Evolutionary conservation across 1,284 basidiomycete species (phyloP).

Genomic region (Sporisorium iseilematis-ciliati): DNA sequence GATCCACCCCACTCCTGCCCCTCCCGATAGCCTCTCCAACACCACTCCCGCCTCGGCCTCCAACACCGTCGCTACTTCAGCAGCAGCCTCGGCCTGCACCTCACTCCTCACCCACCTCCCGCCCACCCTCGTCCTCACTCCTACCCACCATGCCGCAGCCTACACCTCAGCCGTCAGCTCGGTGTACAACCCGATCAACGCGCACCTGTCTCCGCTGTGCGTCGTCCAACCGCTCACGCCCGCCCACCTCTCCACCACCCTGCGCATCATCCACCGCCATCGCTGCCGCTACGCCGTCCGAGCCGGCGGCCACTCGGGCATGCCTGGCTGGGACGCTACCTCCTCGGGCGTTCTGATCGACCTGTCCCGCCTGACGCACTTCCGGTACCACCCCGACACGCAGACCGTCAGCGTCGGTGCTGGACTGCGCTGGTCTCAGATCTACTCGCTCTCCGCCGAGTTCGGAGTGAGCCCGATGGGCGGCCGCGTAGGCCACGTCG

Average conservation of each 20-base stretch:
- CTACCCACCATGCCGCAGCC: background rate
- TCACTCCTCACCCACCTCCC: conserved; percentile 2
- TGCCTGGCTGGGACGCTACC: conserved; percentile 43
- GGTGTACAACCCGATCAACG: conserved; percentile 41
- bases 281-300: conserved; percentile 46
- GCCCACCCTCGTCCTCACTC: background rate
- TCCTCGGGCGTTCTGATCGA: conserved; percentile 43
- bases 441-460: conserved; percentile 24
- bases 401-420: conserved; percentile 26
- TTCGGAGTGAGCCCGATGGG: conserved; percentile 41
- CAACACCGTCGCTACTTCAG: background rate
- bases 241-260: conserved; percentile 7
- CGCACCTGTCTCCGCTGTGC: conserved; percentile 26
- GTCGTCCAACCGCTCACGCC: conserved; percentile 32
- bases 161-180: conserved; percentile 14
- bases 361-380: conserved; percentile 29
- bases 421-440: conserved; percentile 42
- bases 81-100: conserved; percentile 6
- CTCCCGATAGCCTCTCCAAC: too few relatives aligned
- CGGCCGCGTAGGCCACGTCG: conserved; percentile 42
- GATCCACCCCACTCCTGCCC: too few relatives aligned
- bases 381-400: conserved; percentile 13
- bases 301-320: conserved; percentile 52
- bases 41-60: background rate
- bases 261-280: conserved; percentile 20